These are phyloP conservation scores for Pseudogymnoascus sp. DNA, from an alignment of 2,329 filamentous ascomycete species.

Conservation along the genomic window DNA sequence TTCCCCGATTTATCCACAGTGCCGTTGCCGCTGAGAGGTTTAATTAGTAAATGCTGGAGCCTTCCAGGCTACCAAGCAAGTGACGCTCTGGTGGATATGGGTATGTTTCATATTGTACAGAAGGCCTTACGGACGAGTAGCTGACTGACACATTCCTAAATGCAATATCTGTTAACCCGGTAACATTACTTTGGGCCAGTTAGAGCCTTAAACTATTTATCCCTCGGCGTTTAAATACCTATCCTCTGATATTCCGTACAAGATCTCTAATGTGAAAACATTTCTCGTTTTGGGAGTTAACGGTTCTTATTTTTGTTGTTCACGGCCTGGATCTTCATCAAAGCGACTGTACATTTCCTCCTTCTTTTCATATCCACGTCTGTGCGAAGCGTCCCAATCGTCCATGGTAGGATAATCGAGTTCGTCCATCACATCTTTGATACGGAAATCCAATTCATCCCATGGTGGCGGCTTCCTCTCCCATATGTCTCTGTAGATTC, in stretches of 20 bases:
- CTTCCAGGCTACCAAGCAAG: neutral
- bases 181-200: too few species aligned
- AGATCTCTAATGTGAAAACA: too few species aligned
- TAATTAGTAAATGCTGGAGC: neutral
- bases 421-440: neutral
- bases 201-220: too few species aligned
- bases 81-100: neutral
- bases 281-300: too few species aligned
- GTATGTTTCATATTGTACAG: neutral
- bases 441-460: neutral
- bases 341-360: neutral
- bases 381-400: neutral
- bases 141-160: too few species aligned
- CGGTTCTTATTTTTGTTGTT: neutral
- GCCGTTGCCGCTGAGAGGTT: neutral
- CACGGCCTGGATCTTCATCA: neutral
- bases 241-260: too few species aligned
- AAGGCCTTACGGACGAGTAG: too few species aligned
- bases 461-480: conserved; percentile 18
- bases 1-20: neutral
- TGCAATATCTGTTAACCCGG: too few species aligned
- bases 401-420: neutral
- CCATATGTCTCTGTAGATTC: conserved; percentile 27
- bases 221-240: too few species aligned
- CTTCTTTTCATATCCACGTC: neutral